Evolutionary conservation across 2,329 filamentous ascomycete species (phyloP), one percentile per base, ranked within the genome.

Genomic region (Fusarium camptoceras): DNA sequence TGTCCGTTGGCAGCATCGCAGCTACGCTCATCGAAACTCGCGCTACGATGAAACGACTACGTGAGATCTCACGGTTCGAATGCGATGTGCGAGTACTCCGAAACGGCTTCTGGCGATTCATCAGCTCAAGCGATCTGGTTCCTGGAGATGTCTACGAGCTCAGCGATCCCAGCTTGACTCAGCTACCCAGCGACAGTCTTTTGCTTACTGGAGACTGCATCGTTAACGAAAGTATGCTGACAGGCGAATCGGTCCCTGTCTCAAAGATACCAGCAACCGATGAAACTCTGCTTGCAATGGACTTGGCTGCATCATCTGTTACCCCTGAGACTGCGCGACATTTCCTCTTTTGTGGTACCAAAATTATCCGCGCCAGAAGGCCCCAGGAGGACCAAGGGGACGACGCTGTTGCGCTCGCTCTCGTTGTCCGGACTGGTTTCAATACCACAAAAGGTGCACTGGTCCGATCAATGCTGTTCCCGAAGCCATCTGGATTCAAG

Each of bases 191-290:
- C 75, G 96, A 99, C 79, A 97, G 95, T 78, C 83, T 99, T 34
- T 83, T 99, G 8, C 86, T 99, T 1, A 93, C 93, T 55, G 97
- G 96, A 42, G 97, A 99, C 80, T 98, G 94, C 76, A 98, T 99
- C 68, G 94, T 99, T 71, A 99, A 99, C 76, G 96, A 99, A 81
- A 98, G 96, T 81, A 99, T 99, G 96, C 88, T 99, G 37, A 99
- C 96, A 41, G 92, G 95, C 61, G 96, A 99, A 83, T 98, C 96
- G 42, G 94, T 99, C 7, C 97, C 96, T 4, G 95, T 99, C 2
- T 97, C 94, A 4, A 99, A 99, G 80, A 85, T 90, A 3, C 94
- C 96, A 2, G 90, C 94, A 6, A 94, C 88, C 3, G 91, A 97
- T 76, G 90, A 95, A 66, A 90, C 92, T 2, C 84, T 99, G n/a